phyloP scores from a whole-genome alignment of 495 filamentous ascomycete genomes.

The Pyronema domesticum region DNA sequence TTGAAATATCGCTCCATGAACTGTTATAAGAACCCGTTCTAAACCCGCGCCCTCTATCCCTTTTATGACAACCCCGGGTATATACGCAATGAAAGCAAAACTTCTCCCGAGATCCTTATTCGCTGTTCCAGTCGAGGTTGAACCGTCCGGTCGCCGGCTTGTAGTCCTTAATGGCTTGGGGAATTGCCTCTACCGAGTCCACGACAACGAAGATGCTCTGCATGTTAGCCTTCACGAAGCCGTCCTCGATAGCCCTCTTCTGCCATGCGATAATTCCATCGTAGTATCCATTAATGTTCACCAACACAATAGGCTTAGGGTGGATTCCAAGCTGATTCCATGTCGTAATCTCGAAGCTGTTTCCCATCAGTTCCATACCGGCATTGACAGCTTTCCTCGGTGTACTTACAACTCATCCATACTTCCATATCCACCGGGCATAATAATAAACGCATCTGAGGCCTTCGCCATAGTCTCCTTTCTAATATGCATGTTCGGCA shows the following conservation, averaged over 20 bases:
- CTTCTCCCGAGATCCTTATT: constrained; percentile 19
- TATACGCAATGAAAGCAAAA: too few relatives aligned
- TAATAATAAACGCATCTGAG: constrained; percentile 78
- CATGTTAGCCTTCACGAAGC: constrained; percentile 55
- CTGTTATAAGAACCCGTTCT: too few relatives aligned
- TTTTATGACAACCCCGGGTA: too few relatives aligned
- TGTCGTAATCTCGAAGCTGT: constrained; percentile 67
- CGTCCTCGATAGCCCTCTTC: constrained; percentile 51
- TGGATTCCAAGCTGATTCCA: constrained; percentile 99
- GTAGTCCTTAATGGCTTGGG: constrained; percentile 54
- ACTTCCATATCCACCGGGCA: constrained; percentile 84
- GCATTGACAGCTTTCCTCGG: too few relatives aligned
- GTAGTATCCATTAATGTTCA: constrained; percentile 83
- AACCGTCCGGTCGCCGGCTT: constrained; percentile 52
- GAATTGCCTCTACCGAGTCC: constrained; percentile 48
- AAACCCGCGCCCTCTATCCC: too few relatives aligned
- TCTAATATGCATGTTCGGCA: constrained; percentile 85
- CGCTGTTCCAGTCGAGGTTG: constrained; percentile 62
- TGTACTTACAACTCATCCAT: constrained; percentile 55
- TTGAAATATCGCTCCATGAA: too few relatives aligned
- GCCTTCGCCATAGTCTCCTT: constrained; percentile 83
- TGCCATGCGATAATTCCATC: constrained; percentile 75
- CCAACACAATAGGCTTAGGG: constrained; percentile 54
- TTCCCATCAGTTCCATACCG: not conserved
- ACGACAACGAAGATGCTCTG: constrained; percentile 63